phyloP scores from a whole-genome alignment of 2,329 filamentous ascomycete species.

The Curvularia sp. region DNA sequence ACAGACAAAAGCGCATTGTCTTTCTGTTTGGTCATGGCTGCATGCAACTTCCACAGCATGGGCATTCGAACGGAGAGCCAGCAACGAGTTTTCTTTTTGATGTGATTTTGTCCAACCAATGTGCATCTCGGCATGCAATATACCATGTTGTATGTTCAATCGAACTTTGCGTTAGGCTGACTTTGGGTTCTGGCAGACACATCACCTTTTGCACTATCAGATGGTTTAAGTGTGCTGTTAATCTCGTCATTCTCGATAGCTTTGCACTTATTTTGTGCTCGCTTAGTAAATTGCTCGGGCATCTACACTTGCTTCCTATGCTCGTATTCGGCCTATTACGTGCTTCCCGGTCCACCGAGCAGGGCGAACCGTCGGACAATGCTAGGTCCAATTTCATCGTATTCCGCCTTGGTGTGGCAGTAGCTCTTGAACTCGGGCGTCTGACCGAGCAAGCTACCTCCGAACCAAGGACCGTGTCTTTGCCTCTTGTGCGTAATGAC shows the following conservation, averaged over 20 bases:
- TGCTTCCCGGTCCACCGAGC: slow-evolving; percentile 87
- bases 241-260: slow-evolving; percentile 23
- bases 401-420: slow-evolving; percentile 79
- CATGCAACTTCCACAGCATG: neutral
- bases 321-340: slow-evolving; percentile 53
- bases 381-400: slow-evolving; percentile 94
- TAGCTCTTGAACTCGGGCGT: slow-evolving; percentile 98
- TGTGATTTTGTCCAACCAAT: neutral
- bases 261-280: slow-evolving; percentile 26
- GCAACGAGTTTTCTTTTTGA: no score
- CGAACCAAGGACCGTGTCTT: slow-evolving; percentile 97
- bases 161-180: neutral
- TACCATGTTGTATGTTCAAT: neutral
- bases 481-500: slow-evolving; percentile 98
- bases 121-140: neutral
- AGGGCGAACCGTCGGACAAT: slow-evolving; percentile 95
- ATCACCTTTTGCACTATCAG: neutral
- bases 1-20: neutral
- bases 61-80: neutral
- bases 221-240: slow-evolving; percentile 5
- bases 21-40: neutral
- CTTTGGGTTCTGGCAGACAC: neutral
- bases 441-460: slow-evolving; percentile 92
- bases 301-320: slow-evolving; percentile 6
- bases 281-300: slow-evolving; percentile 21